Conservation (phyloP, 2,329 filamentous ascomycete genomes). For the Fusarium secorum region DNA sequence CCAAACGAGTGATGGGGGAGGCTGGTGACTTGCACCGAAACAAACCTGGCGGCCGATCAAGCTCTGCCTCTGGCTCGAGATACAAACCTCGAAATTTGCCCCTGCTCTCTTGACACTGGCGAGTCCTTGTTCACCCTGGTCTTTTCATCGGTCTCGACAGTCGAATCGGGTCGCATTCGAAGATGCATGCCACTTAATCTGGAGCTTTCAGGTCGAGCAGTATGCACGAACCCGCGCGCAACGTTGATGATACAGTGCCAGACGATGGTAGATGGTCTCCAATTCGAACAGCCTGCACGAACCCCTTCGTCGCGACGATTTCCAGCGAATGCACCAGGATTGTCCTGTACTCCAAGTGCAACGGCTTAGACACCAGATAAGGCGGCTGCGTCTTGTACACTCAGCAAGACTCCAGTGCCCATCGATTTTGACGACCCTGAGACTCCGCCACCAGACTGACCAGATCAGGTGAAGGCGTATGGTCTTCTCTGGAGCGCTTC, state of each 20-base stretch:
- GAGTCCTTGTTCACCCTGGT: rapidly evolving
- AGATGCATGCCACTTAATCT: background rate
- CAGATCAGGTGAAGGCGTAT: background rate
- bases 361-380: background rate
- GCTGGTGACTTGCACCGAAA: background rate
- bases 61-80: background rate
- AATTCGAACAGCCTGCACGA: too few relatives aligned
- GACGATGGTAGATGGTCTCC: rapidly evolving
- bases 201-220: background rate
- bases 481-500: background rate
- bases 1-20: too few relatives aligned
- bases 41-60: background rate
- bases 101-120: background rate
- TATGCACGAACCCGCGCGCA: background rate
- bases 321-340: background rate
- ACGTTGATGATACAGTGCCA: background rate
- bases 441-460: background rate
- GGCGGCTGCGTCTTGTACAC: background rate
- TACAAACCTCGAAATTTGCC: background rate
- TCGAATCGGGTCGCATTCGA: rapidly evolving
- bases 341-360: background rate
- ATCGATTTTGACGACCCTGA: background rate
- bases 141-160: too few relatives aligned
- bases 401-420: background rate
- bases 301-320: rapidly evolving